Evolutionary conservation across 2,329 filamentous ascomycete genomes (phyloP).

Genomic region (Alternaria consortialis): DNA sequence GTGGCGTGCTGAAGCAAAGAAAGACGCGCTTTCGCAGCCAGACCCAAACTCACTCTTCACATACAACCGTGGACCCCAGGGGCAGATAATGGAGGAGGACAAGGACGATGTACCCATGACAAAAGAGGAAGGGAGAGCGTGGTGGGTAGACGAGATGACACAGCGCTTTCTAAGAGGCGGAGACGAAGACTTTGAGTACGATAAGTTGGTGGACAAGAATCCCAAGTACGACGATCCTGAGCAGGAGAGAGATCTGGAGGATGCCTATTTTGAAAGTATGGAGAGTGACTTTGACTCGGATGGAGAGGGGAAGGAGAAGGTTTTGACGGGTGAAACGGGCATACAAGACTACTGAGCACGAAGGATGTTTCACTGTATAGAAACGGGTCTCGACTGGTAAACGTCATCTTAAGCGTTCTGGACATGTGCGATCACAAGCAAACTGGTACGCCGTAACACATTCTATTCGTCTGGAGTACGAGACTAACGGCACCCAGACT

Average conservation of each 20-base stretch:
- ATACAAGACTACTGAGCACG: conserved; percentile 57
- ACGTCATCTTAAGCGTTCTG: no score
- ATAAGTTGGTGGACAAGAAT: conserved; percentile 69
- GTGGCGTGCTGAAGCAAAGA: conserved; percentile 77
- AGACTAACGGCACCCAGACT: conserved; percentile 12
- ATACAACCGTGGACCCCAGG: conserved; percentile 61
- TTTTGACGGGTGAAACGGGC: conserved; percentile 57
- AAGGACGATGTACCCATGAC: conserved; percentile 64
- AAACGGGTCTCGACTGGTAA: background rate
- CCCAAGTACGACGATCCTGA: conserved; percentile 75
- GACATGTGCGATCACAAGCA: background rate
- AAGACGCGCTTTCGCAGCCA: conserved; percentile 68
- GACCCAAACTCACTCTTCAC: conserved; percentile 60
- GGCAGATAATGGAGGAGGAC: conserved; percentile 67
- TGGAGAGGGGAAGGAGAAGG: conserved; percentile 51
- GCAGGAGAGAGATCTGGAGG: conserved; percentile 70
- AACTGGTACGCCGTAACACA: background rate
- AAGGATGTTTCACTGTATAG: no score
- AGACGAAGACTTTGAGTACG: conserved; percentile 83
- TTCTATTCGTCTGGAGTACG: background rate
- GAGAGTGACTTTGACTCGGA: conserved; percentile 71
- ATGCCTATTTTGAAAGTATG: conserved; percentile 83
- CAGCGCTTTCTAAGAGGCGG: conserved; percentile 77
- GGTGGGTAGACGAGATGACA: conserved; percentile 77
- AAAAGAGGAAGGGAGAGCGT: conserved; percentile 71